phyloP scores from a whole-genome alignment of 192 early-diverging fungal species.

The Podila clonocystis region DNA sequence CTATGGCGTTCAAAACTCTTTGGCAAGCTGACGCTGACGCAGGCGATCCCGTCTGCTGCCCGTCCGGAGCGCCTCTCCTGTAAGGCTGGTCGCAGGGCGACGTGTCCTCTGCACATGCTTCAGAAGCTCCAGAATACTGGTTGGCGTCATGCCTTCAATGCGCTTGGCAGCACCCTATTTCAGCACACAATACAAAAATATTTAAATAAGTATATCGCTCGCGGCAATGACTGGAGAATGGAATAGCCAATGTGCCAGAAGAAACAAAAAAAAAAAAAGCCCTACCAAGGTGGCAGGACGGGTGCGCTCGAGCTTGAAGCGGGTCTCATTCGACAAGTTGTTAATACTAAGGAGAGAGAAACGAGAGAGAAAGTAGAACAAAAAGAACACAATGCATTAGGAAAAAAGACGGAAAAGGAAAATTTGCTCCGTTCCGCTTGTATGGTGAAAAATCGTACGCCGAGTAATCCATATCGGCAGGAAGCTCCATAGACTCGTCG shows the following conservation, averaged over 20 bases:
- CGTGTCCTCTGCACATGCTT: conserved; percentile 61
- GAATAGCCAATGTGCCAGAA: too few relatives aligned
- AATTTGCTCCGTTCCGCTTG: too few relatives aligned
- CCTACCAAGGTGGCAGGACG: conserved; percentile 68
- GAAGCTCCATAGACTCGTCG: conserved; percentile 73
- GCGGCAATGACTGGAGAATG: too few relatives aligned
- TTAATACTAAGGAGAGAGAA: conserved; percentile 47
- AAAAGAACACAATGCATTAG: background rate
- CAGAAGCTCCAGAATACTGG: conserved; percentile 74
- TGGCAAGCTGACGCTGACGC: conserved; percentile 25
- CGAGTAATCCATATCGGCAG: conserved; percentile 71
- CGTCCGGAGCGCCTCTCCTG: conserved; percentile 17
- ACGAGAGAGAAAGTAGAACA: conserved; percentile 4
- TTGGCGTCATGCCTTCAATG: conserved; percentile 84
- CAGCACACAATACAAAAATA: too few relatives aligned
- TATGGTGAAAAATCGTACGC: conserved; percentile 55
- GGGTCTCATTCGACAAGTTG: conserved; percentile 65
- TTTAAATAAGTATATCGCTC: too few relatives aligned
- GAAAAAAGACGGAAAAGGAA: too few relatives aligned
- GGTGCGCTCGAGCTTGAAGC: conserved; percentile 59
- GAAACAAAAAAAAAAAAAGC: too few relatives aligned
- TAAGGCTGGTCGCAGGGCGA: conserved; percentile 23
- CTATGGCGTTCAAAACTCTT: conserved; percentile 15
- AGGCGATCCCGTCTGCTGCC: conserved; percentile 38
- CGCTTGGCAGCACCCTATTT: conserved; percentile 76